Percentiles rank a stretch among this genome's conserved stretches.
These are phyloP conservation scores for Colletotrichum incanum DNA, from an alignment of 2,329 filamentous ascomycete genomes.

Conservation along the genomic window DNA sequence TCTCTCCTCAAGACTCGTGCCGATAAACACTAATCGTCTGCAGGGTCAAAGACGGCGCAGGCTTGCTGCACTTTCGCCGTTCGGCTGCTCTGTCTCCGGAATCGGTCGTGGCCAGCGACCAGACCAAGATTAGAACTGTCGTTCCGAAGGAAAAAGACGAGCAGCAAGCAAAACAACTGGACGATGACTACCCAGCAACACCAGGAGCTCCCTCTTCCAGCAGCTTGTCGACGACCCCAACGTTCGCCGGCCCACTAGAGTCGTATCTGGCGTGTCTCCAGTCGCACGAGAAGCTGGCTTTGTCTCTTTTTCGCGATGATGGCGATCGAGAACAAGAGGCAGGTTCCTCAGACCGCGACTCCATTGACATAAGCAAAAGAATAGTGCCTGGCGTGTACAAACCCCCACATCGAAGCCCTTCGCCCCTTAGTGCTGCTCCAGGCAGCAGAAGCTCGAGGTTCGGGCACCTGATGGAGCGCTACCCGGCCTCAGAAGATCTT, in stretches of 20 bases:
- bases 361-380: slow-evolving; percentile 5
- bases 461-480: slow-evolving; percentile 7
- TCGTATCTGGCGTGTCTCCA: slow-evolving; percentile 7
- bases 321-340: neutral
- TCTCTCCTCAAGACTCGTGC: neutral
- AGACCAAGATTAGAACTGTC: too few species aligned
- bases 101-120: neutral
- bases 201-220: neutral
- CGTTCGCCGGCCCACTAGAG: slow-evolving; percentile 2
- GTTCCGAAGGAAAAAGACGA: neutral
- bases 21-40: neutral
- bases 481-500: slow-evolving; percentile 6
- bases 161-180: neutral
- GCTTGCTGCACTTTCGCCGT: neutral
- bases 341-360: neutral
- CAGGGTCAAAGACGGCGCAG: neutral
- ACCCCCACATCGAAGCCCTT: neutral
- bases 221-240: slow-evolving; percentile 2
- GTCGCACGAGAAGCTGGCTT: slow-evolving; percentile 1
- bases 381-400: neutral
- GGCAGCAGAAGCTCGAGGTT: neutral
- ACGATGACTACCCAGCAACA: neutral
- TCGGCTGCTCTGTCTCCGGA: slow-evolving; percentile 24
- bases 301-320: neutral
- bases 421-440: neutral